Percentiles rank a stretch among this genome's conserved stretches.
Evolutionary conservation across 495 filamentous ascomycete genomes (phyloP).

Genomic region (Niebla homalea): DNA sequence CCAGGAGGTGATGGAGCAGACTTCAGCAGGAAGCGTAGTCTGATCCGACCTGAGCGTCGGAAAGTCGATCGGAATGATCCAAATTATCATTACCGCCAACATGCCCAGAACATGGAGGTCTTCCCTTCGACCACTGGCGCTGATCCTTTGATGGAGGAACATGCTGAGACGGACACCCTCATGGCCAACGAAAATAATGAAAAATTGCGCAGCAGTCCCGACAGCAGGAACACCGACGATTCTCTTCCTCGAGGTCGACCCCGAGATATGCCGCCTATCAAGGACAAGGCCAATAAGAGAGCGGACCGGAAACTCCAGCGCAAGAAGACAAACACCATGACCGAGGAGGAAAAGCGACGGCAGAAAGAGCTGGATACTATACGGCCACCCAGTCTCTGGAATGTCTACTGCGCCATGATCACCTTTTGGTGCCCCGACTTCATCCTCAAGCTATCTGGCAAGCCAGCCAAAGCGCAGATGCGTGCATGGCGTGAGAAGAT

Average conservation of each 20-base stretch:
- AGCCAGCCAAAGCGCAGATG: slow-evolving; percentile 75
- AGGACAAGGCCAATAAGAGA: slow-evolving; percentile 18
- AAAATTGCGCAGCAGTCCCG: slow-evolving; percentile 29
- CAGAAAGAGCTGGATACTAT: slow-evolving; percentile 54
- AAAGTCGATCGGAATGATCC: slow-evolving; percentile 72
- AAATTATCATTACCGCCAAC: slow-evolving; percentile 86
- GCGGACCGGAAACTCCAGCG: slow-evolving; percentile 37
- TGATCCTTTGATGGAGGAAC: slow-evolving; percentile 67
- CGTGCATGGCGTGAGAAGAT: slow-evolving; percentile 98
- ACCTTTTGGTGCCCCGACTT: slow-evolving; percentile 93
- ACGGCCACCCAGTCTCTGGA: slow-evolving; percentile 83
- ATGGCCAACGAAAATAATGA: slow-evolving; percentile 42
- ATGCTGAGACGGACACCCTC: slow-evolving; percentile 43
- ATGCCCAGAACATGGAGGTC: slow-evolving; percentile 74
- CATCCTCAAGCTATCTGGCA: slow-evolving; percentile 71
- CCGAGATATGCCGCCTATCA: slow-evolving; percentile 17
- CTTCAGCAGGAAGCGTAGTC: slow-evolving; percentile 59
- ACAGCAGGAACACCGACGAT: slow-evolving; percentile 12
- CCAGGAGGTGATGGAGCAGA: slow-evolving; percentile 30
- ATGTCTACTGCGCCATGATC: slow-evolving; percentile 80
- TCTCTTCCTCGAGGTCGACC: slow-evolving; percentile 38
- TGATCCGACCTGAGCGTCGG: slow-evolving; percentile 79
- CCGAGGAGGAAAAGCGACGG: slow-evolving; percentile 47
- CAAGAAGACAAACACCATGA: slow-evolving; percentile 34
- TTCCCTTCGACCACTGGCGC: slow-evolving; percentile 83